Evolutionary conservation across 2,329 filamentous ascomycete genomes (phyloP).

Genomic region (Arthrobotrys conoides): DNA sequence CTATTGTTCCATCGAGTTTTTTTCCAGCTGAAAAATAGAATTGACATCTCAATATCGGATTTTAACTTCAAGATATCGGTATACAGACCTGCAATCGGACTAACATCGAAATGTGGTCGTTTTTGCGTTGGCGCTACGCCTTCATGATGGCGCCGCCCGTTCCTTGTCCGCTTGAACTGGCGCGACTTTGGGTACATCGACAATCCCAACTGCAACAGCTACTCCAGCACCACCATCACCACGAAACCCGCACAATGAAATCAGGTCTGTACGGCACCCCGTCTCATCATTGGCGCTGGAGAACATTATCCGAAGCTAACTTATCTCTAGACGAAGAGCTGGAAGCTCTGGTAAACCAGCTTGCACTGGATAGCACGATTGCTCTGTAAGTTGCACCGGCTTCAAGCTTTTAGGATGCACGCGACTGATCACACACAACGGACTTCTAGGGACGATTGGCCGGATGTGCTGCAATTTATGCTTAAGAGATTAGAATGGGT

Average conservation of each 20-base stretch:
- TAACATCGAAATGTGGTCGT: slow-evolving; percentile 6
- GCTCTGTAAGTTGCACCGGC: slow-evolving; percentile 27
- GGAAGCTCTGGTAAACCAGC: slow-evolving; percentile 51
- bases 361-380: slow-evolving; percentile 49
- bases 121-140: slow-evolving; percentile 11
- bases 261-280: slow-evolving; percentile 57
- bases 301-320: slow-evolving; percentile 4
- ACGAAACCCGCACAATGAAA: slow-evolving; percentile 42
- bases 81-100: too few species aligned
- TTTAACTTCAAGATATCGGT: too few species aligned
- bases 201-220: slow-evolving; percentile 5
- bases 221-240: slow-evolving; percentile 22
- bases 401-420: not conserved
- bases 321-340: slow-evolving; percentile 51
- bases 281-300: not conserved
- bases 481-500: slow-evolving; percentile 56
- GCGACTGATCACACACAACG: slow-evolving; percentile 15
- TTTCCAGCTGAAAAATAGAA: too few species aligned
- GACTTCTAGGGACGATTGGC: slow-evolving; percentile 43
- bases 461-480: slow-evolving; percentile 54
- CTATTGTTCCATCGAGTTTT: too few species aligned
- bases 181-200: slow-evolving; percentile 9
- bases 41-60: too few species aligned
- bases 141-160: not conserved
- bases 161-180: slow-evolving; percentile 1